These are phyloP conservation scores for Fusarium hainanense DNA, from an alignment of 2,329 filamentous ascomycete species.

Conservation along the genomic window DNA sequence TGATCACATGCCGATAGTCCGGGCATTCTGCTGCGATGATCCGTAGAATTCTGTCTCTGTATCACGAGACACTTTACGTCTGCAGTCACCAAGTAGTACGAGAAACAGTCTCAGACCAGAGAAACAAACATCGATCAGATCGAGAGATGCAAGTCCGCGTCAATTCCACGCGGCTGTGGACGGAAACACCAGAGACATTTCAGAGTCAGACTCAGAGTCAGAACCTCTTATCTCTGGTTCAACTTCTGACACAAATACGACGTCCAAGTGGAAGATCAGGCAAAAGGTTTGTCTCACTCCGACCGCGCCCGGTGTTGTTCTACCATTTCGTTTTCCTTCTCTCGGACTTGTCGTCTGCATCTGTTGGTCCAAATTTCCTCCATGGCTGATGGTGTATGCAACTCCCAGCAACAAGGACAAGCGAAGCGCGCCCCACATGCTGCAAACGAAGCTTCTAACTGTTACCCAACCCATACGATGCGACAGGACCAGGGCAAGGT, in stretches of 20 bases:
- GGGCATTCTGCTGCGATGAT: slow-evolving; percentile 25
- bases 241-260: slow-evolving; percentile 6
- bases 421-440: slow-evolving; percentile 40
- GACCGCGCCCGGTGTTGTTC: slow-evolving; percentile 32
- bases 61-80: slow-evolving; percentile 29
- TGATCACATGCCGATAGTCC: slow-evolving; percentile 38
- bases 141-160: not conserved
- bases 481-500: not conserved
- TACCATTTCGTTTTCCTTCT: slow-evolving; percentile 17
- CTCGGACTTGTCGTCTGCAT: slow-evolving; percentile 31
- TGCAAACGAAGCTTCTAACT: slow-evolving; percentile 41
- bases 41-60: slow-evolving; percentile 16
- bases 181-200: slow-evolving; percentile 15
- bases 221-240: slow-evolving; percentile 7
- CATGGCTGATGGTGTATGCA: slow-evolving; percentile 35
- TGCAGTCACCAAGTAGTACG: slow-evolving; percentile 5
- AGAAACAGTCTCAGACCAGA: slow-evolving; percentile 20
- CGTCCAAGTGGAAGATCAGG: slow-evolving; percentile 4
- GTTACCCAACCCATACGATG: slow-evolving; percentile 3
- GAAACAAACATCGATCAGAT: slow-evolving; percentile 7
- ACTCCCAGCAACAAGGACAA: slow-evolving; percentile 27
- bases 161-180: slow-evolving; percentile 1
- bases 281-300: slow-evolving; percentile 28
- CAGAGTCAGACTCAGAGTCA: not conserved
- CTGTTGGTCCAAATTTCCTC: slow-evolving; percentile 28